These are phyloP conservation scores for Monosporascus sp. DNA, from an alignment of 2,329 filamentous ascomycete species.

Conservation along the genomic window DNA sequence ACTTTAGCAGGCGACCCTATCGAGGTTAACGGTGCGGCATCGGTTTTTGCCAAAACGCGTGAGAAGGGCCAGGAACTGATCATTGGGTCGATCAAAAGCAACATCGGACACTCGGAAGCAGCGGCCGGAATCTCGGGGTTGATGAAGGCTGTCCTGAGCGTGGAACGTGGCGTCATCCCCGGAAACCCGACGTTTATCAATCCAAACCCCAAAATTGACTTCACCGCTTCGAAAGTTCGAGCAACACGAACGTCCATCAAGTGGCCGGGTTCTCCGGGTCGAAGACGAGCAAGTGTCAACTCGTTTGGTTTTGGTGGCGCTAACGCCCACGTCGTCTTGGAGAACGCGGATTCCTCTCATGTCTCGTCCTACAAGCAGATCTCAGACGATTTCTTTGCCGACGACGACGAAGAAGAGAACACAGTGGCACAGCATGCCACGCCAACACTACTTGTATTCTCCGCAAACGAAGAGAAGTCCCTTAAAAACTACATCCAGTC, in stretches of 20 bases:
- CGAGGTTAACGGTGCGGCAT: too few relatives aligned
- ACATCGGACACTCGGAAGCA: constrained; percentile 26
- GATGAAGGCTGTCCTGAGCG: constrained; percentile 25
- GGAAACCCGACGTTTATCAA: constrained; percentile 17
- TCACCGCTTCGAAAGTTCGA: constrained; percentile 9
- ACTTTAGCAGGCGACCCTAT: too few relatives aligned
- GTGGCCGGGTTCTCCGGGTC: constrained; percentile 16
- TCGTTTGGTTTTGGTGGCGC: constrained; percentile 31
- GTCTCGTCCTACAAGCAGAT: constrained; percentile 4
- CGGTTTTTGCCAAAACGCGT: too few relatives aligned
- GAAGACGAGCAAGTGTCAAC: constrained; percentile 24
- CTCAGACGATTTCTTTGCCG: not conserved
- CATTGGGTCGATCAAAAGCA: constrained; percentile 8
- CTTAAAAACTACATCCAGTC: constrained; percentile 17
- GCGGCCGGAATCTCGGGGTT: constrained; percentile 21
- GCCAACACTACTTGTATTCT: constrained; percentile 13
- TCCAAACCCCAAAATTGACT: constrained; percentile 14
- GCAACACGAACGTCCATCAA: constrained; percentile 7
- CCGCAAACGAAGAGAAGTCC: constrained; percentile 18
- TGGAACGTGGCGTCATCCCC: constrained; percentile 25
- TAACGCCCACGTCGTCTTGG: constrained; percentile 26
- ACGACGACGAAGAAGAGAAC: not conserved
- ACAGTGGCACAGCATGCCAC: not conserved
- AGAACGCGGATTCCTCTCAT: constrained; percentile 1
- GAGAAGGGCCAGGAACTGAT: too few relatives aligned